Conservation (phyloP, 768 basidiomycete genomes). For the Crassisporium funariophilum region DNA sequence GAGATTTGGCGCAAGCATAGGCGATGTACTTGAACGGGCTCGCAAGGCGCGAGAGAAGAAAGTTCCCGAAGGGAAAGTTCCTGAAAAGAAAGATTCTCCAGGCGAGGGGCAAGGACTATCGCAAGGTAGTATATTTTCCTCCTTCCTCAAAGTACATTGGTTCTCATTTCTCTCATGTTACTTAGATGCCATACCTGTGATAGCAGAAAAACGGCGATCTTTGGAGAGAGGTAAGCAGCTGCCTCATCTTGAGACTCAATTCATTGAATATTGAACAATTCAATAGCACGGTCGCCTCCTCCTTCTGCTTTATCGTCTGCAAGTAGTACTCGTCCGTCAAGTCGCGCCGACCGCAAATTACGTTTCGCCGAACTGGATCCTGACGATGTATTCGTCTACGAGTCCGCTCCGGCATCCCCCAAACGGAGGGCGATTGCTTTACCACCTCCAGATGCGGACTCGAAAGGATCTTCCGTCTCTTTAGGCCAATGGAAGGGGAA, state of each 20-base stretch:
- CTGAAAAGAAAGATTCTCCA: neutral
- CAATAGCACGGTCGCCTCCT: constrained; percentile 33
- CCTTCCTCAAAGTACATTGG: neutral
- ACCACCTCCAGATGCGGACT: constrained; percentile 45
- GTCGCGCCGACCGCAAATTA: constrained; percentile 56
- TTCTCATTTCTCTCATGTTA: constrained; percentile 1
- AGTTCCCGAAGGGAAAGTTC: neutral
- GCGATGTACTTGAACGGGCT: constrained; percentile 60
- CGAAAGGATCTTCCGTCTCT: constrained; percentile 41
- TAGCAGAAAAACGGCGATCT: constrained; percentile 19
- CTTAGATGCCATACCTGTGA: constrained; percentile 21
- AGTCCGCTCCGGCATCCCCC: constrained; percentile 79
- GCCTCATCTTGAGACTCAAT: neutral
- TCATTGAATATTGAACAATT: constrained; percentile 7
- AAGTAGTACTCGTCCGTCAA: constrained; percentile 60
- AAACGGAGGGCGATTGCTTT: constrained; percentile 60
- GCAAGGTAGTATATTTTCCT: constrained; percentile 10
- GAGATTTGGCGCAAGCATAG: constrained; percentile 68
- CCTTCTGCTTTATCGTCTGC: constrained; percentile 49
- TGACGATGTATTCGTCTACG: constrained; percentile 79
- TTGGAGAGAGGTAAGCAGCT: constrained; percentile 19
- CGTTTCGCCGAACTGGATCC: constrained; percentile 79
- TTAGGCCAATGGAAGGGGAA: constrained; percentile 40
- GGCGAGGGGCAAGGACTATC: neutral
- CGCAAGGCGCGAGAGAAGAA: constrained; percentile 46